A percentile compares a stretch with the other conserved stretches of the same genome.
Evolutionary conservation across 768 basidiomycete genomes (phyloP).

Genomic region (Suillus subalutaceus): DNA sequence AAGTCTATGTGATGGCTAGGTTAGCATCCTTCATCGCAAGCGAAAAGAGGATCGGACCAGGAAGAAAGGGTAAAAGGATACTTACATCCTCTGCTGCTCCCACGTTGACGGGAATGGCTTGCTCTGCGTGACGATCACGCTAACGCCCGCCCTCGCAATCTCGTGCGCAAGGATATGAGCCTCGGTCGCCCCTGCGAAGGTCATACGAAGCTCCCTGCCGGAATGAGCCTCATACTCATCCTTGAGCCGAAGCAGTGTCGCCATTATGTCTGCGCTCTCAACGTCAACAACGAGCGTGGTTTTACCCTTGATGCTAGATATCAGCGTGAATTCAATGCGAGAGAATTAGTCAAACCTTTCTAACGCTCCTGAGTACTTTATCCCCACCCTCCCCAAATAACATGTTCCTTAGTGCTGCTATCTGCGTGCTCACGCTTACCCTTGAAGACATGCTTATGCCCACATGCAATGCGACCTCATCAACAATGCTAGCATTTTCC

Average conservation of each 20-base stretch:
- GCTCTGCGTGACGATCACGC: slow-evolving; percentile 68
- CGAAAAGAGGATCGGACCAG: neutral
- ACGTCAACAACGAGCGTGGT: slow-evolving; percentile 71
- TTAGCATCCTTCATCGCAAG: neutral
- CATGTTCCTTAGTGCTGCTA: slow-evolving; percentile 63
- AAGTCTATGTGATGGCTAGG: slow-evolving; percentile 37
- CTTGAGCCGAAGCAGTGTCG: slow-evolving; percentile 68
- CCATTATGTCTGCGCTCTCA: slow-evolving; percentile 73
- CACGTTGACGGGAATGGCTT: slow-evolving; percentile 67
- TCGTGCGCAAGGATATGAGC: slow-evolving; percentile 69
- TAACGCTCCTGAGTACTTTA: slow-evolving; percentile 22
- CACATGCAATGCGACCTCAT: slow-evolving; percentile 66
- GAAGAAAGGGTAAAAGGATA: neutral
- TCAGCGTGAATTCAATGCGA: neutral
- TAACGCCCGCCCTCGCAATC: slow-evolving; percentile 64
- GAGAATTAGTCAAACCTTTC: slow-evolving; percentile 15
- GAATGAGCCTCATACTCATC: slow-evolving; percentile 61
- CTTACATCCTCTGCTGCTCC: slow-evolving; percentile 68
- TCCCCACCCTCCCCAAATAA: slow-evolving; percentile 57
- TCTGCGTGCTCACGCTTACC: slow-evolving; percentile 66
- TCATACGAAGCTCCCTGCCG: slow-evolving; percentile 61
- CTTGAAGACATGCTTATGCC: slow-evolving; percentile 43
- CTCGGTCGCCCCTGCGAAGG: slow-evolving; percentile 64
- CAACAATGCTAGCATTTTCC: slow-evolving; percentile 61
- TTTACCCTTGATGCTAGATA: slow-evolving; percentile 45